Base-by-base conservation (phyloP, 208 protist genomes). In the Phytomonas francai region DNA sequence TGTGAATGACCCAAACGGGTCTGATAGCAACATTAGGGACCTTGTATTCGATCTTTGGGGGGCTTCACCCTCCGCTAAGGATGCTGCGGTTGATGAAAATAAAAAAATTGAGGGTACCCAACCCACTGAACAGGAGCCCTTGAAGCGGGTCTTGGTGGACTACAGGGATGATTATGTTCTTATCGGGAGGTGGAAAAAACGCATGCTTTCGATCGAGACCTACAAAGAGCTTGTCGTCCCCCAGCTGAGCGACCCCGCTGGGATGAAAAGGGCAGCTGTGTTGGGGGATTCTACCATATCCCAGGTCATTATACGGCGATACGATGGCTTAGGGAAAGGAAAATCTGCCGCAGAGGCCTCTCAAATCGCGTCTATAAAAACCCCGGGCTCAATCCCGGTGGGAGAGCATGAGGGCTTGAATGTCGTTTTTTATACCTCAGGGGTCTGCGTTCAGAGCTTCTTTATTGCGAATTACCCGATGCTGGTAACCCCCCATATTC, bases 391-490 rank as follows among this genome's bases (percentile, higher is more conserved):
- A 19, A 54, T 54, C 19, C 45, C 45, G 19, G 16, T 54, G 45
- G 45, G 45, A 16, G 45, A 25, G 19, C 45, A 54, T 54, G 19
- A 19, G 45, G 45, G 45, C 16, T 54, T 54, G 19, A 54, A 79
- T 22, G 56, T 78, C 39, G 80, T 91, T 7, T 73, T 89, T 42
- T 92, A 83, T 66, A 70, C 80, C 11, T 88, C 82, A 4, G 88
- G 88, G 56, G 80, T 93, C 7, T 73, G 77, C 60, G 19, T 93
- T 8, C 66, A 70, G 4, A 76, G 67, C 31, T 65, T 81, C 56
- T 96, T 78, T 74, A 59, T 84, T 31, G 74, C 81, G 63, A 91
- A 93, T 72, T 31, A 76, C 31, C 86, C 79, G 9, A 70, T 76
- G 19, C 66, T 91, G 25, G 81, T 78, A 64, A 68, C 85, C 9